phyloP scores from a whole-genome alignment of 1,284 basidiomycete species.

The Tremellales sp. region DNA sequence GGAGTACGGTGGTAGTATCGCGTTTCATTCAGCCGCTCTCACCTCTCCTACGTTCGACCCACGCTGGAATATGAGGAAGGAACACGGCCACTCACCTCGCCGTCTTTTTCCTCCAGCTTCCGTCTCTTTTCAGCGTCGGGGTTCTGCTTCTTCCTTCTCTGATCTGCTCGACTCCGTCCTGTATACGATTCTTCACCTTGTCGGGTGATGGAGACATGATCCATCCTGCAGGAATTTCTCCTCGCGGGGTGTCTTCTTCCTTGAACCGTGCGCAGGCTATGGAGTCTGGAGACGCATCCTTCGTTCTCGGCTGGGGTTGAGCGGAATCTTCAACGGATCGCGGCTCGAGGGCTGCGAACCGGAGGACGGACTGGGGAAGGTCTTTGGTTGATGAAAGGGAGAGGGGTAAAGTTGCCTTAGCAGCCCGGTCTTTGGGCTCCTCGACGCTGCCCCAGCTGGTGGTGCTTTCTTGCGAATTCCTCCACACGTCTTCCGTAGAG shows the following conservation, averaged over 20 bases:
- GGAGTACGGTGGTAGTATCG: too few species aligned
- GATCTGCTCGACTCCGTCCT: background rate
- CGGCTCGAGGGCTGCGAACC: constrained; percentile 1
- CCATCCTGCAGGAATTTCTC: background rate
- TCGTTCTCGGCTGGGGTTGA: too few species aligned
- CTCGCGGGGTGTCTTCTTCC: constrained; percentile 2
- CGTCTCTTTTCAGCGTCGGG: constrained; percentile 16
- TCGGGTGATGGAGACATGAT: background rate
- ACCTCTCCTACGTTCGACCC: background rate
- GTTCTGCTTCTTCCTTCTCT: background rate
- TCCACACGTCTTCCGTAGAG: background rate
- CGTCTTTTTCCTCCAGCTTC: constrained; percentile 34
- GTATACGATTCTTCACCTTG: background rate
- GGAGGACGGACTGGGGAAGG: constrained; percentile 3
- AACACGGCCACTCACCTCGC: constrained; percentile 31
- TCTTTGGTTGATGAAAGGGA: constrained; percentile 8
- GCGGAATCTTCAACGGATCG: too few species aligned
- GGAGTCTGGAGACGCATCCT: constrained; percentile 21
- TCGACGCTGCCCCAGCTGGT: background rate
- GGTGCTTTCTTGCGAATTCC: background rate
- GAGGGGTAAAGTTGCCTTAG: background rate
- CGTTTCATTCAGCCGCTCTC: too few species aligned
- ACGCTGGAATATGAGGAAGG: background rate
- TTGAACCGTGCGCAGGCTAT: constrained; percentile 23
- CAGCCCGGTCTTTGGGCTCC: background rate